Evolutionary conservation across 169 alveolate species (phyloP).

Genomic region (Babesia bigemina): DNA sequence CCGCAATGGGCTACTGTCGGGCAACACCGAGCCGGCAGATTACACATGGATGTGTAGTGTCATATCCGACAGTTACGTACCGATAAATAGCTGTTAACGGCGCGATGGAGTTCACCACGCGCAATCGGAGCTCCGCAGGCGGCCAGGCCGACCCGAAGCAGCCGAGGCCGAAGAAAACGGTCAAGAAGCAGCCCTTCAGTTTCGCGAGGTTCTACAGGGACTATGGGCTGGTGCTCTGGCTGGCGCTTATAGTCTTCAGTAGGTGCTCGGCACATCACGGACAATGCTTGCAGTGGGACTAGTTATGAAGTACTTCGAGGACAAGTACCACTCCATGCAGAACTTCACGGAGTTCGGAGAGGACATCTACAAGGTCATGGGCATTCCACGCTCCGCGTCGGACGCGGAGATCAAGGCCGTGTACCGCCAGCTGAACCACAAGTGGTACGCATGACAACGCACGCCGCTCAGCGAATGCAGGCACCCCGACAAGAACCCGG

Average conservation of each 20-base stretch:
- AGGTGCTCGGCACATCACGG: not conserved
- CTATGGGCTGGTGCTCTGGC: conserved; percentile 1
- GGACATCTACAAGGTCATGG: conserved; percentile 47
- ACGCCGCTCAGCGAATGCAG: not conserved
- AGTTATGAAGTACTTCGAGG: conserved; percentile 59
- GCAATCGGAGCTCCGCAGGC: conserved; percentile 16
- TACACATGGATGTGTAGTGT: too few species aligned
- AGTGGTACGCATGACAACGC: conserved; percentile 26
- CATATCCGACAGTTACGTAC: too few species aligned
- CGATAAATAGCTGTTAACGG: not conserved
- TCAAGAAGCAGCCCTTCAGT: not conserved
- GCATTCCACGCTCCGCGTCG: conserved; percentile 37
- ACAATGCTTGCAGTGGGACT: conserved; percentile 32
- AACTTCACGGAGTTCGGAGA: conserved; percentile 47
- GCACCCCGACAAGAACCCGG: conserved; percentile 72
- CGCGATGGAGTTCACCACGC: conserved; percentile 14
- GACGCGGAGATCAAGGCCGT: conserved; percentile 54
- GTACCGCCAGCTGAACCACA: conserved; percentile 61
- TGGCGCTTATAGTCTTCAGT: not conserved
- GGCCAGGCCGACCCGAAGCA: not conserved
- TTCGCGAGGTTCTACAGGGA: not conserved
- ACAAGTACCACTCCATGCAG: conserved; percentile 35
- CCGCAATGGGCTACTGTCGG: too few species aligned
- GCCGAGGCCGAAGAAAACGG: not conserved
- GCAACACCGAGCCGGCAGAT: too few species aligned